Evolutionary conservation across 2,329 filamentous ascomycete species (phyloP).

Genomic region (Penicillium decumbens): DNA sequence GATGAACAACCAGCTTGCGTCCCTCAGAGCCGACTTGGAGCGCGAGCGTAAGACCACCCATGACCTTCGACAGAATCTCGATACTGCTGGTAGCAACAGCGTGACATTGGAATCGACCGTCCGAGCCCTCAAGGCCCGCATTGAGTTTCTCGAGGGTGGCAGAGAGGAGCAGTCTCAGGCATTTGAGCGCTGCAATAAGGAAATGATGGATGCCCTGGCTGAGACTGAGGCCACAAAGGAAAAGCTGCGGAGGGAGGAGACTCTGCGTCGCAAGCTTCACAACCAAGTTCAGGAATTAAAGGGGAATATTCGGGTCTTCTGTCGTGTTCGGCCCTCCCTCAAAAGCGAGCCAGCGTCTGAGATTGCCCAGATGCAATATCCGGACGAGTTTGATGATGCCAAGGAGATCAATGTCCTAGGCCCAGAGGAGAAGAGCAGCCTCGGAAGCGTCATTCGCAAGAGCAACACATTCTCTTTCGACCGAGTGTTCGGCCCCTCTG

Average conservation of each 20-base stretch:
- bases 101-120: slow-evolving; percentile 69
- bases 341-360: slow-evolving; percentile 55
- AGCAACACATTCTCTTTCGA: slow-evolving; percentile 87
- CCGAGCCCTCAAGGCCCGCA: slow-evolving; percentile 71
- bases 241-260: slow-evolving; percentile 87
- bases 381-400: slow-evolving; percentile 72
- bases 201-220: slow-evolving; percentile 71
- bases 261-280: slow-evolving; percentile 81
- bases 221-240: slow-evolving; percentile 66
- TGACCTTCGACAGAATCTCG: slow-evolving; percentile 55
- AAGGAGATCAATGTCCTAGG: slow-evolving; percentile 82
- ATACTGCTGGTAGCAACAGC: slow-evolving; percentile 58
- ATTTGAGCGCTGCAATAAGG: slow-evolving; percentile 74
- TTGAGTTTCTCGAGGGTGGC: slow-evolving; percentile 84
- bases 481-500: slow-evolving; percentile 75
- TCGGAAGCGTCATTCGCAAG: slow-evolving; percentile 71
- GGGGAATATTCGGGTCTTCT: slow-evolving; percentile 98
- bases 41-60: slow-evolving; percentile 60
- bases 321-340: slow-evolving; percentile 76
- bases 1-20: slow-evolving; percentile 39
- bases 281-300: slow-evolving; percentile 98
- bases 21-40: slow-evolving; percentile 48
- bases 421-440: slow-evolving; percentile 74
- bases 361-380: slow-evolving; percentile 71
- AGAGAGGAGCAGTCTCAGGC: slow-evolving; percentile 83